Evolutionary conservation across 345 rosid genomes (phyloP), one percentile per base, ranked within the genome.

Genomic region (Microcos paniculata): DNA sequence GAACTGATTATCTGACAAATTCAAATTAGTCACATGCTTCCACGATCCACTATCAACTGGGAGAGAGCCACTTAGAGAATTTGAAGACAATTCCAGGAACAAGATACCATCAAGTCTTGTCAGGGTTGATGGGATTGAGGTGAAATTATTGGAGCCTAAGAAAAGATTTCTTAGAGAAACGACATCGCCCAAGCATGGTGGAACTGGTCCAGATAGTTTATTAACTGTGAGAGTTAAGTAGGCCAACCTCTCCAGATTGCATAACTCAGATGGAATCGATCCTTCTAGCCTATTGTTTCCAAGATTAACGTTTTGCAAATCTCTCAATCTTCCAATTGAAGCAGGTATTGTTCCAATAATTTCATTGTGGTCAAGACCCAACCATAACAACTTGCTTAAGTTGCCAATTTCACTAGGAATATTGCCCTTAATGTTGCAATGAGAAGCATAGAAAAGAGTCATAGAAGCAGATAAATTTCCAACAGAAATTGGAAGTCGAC

Each of bases 1-100:
- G 14, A 81, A 58, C 8, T 23, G 48, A 58, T 82, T 82, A 0
- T 53, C 14, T 45, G 85, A 79, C n/a, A 81, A 35, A 76, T 82
- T 71, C 59, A 76, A 12, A 14, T 6, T 10, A n/a, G 38, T 10
- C 70, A 72, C 16, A 35, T 23, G 74, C 38, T 45, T 82, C 56
- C 73, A 53, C 4, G 72, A 63, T 13, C 75, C 77, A 61, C 78
- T 55, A 18, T 52, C 72, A 9, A 13, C 0, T 12, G 81, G 74
- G 6, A 82, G 72, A 2, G 56, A 4, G 6, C 82, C 82, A 16
- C 13, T 19, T 0, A 78, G 56, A 48, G 52, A 53, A 72, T 82
- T 82, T 53, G 82, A 78, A 21, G 82, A 76, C 45, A 82, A 26
- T n/a, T 78, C 35, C 1, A 78, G 13, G 14, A 3, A 1, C 70